Base-by-base conservation (phyloP, 495 filamentous ascomycete species). In the Hypoxylon fuscum region DNA sequence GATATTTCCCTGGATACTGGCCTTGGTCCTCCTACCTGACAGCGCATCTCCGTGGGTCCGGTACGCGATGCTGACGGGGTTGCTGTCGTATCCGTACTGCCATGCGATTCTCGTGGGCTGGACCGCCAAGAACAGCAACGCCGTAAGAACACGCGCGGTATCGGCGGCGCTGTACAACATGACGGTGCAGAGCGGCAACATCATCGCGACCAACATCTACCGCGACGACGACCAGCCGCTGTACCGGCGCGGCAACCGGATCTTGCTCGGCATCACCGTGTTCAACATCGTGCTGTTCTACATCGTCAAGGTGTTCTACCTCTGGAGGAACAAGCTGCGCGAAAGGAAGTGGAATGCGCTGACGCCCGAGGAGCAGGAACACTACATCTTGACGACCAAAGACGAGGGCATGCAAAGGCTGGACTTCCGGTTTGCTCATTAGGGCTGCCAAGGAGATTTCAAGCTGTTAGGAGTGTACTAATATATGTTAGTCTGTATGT, bases 141-240 rank as follows among this genome's bases (percentile, higher is more conserved):
- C 81, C 0, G 86, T 89, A n/a, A 74, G 83, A 0, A 88, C 85
- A 2, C 66, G 86, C 6, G 83, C 86, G n/a, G 84, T 88, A 8
- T 81, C 80, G 1, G 82, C 80, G 0, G 78, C 77, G 1, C 25
- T 79, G 5, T 83, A 82, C 65, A 83, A 82, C 55, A 75, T 77
- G 70, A 72, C 75, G 47, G 74, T 78, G 11, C 78, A 82, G 51
- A 58, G 71, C 4, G 79, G 81, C 6, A 81, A 76, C 42, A 81
- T 86, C 29, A 79, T 83, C 54, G 72, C 74, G 0, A 72, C 65
- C 49, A 83, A 84, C 60, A 80, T 86, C 37, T 87, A 86, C 66
- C 75, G 82, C 31, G 78, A 78, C 11, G 81, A 83, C 37, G 84
- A 87, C 62, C 73, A 76, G 52, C 84, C 84, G 1, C 67, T 81